Evolutionary conservation across 257 asterid species (phyloP), one percentile per base, ranked within the genome.

Genomic region (Nicotiana paniculata): DNA sequence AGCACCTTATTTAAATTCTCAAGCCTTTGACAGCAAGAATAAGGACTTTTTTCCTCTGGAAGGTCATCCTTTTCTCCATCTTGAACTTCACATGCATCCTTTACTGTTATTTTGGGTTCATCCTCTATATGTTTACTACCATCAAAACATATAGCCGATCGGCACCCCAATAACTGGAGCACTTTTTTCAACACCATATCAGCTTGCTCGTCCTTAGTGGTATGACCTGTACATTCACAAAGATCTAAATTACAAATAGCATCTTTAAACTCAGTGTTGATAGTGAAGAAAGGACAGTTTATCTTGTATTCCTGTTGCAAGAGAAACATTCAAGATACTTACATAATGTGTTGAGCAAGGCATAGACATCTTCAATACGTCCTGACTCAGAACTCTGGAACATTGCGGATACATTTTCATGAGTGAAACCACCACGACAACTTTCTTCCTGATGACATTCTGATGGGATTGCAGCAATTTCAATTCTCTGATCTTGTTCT

Each of bases 391-490:
- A 35, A 81, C 72, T 68, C 63, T 53, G 61, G 58, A 33, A 35
- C 69, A 33, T 8, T 6, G 1, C 1, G 10, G 68, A 46, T 18
- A 58, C 61, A 70, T 15, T 51, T 55, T 67, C 17, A 57, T 43
- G 61, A 39, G 74, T 70, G 35, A 67, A 70, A 48, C 4, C 5
- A 16, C 46, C 77, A 8, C n/a, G 46, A 46, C 15, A 58, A 18
- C 55, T 46, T 70, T 48, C 84, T 68, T 70, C 77, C 26, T 17
- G 57, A 26, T 69, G 80, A 81, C 74, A 70, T 81, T 81, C 84
- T 57, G 59, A 69, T 72, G 43, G 81, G 37, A 21, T 33, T 72
- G 69, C 53, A 72, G 74, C 61, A 72, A 58, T 28, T 62, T 37
- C 53, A 81, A 51, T 69, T 39, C 39, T 46, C n/a, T 81, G 84